These are phyloP conservation scores for Coemansia sp. DNA, from an alignment of 192 early-diverging fungal genomes.

Conservation along the genomic window DNA sequence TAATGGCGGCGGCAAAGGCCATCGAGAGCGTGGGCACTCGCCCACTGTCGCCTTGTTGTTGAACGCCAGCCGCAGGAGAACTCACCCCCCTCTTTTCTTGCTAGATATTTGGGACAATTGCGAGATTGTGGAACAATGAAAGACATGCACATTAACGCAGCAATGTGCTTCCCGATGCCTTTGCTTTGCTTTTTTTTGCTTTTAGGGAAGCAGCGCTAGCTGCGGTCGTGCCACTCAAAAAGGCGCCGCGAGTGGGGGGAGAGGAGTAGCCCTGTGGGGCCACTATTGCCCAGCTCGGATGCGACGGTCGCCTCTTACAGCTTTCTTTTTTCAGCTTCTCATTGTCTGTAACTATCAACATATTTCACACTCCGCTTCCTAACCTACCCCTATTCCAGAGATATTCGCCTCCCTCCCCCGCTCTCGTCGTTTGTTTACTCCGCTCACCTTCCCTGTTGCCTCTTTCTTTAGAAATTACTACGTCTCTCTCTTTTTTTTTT, in stretches of 20 bases:
- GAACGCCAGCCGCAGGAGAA: background rate
- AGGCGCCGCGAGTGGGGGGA: background rate
- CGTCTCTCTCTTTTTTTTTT: background rate
- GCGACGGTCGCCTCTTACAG: background rate
- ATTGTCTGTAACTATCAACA: constrained; percentile 4
- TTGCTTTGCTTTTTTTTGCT: background rate
- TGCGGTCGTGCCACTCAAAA: background rate
- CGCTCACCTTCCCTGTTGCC: background rate
- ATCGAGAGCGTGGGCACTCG: background rate
- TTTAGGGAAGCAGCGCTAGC: background rate
- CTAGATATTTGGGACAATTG: background rate
- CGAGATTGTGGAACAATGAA: background rate
- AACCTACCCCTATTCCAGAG: background rate
- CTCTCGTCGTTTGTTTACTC: background rate
- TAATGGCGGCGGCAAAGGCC: background rate
- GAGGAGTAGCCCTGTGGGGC: background rate
- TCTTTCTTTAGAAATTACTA: constrained; percentile 2
- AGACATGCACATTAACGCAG: background rate
- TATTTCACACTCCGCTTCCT: background rate
- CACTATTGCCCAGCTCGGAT: constrained; percentile 4
- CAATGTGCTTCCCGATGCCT: constrained; percentile 10
- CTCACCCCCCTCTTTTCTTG: background rate
- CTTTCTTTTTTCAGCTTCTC: background rate
- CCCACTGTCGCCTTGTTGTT: background rate
- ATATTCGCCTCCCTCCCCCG: constrained; percentile 2